Evolutionary conservation across 1,284 basidiomycete genomes (phyloP), one percentile per base, ranked within the genome.

Genomic region (Cryptococcus jaspeensis): DNA sequence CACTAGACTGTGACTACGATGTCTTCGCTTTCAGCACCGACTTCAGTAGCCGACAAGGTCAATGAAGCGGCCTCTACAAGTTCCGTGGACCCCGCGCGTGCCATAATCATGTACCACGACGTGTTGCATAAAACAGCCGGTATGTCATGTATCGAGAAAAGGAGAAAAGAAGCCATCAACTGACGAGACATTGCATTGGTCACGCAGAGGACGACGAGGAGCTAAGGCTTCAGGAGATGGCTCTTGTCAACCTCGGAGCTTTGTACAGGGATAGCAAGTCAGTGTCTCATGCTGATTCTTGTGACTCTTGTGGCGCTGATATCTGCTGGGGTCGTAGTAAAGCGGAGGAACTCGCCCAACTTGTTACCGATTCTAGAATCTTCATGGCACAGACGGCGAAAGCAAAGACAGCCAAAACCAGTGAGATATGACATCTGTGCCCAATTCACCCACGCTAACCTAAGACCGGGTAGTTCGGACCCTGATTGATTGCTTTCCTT

Each of bases 321-420:
- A 38, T 23, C 6, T 28, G 18, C 42, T 7, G 42, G 5, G 15
- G 23, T 4, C 20, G 6, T 63, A 94, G 91, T 68, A 89, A 97
- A 80, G 86, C 90, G 5, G 78, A 87, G 60, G 89, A 89, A 23
- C 82, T 99, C 2, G 90, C 93, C 1, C 84, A 91, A 57, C 87
- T 96, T 13, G 90, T 98, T 53, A 88, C 86, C 0, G 83, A 88
- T 35, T 95, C 92, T 0, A 82, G 93, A 53, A 84, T 87, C 0
- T 95, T 96, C 80, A 92, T 97, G 86, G 88, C 90, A 0, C 88
- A 89, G 15, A 92, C 93, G 1, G 94, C 95, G 25, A 99, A 99
- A 78, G 95, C 96, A 8, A 99, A 99, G 80, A 97, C 95, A 0
- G 94, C 95, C 2, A 97, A 97, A 80, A 85, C 98, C 61, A 93